Base-by-base conservation (phyloP, 2,329 filamentous ascomycete species). In the Rosellinia necatrix region DNA sequence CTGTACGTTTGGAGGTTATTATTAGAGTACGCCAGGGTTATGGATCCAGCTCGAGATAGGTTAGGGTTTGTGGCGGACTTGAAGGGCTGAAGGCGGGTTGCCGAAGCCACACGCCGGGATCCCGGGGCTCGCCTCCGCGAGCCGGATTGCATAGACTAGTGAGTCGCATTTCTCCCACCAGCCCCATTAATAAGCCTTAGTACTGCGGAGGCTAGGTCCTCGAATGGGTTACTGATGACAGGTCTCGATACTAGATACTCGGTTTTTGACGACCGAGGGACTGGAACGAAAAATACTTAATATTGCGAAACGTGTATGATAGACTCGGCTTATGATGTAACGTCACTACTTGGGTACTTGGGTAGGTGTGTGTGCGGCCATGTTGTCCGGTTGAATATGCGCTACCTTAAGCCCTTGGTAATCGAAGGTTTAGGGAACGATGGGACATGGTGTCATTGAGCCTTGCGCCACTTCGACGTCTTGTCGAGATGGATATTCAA, bases 1-100 rank as follows among this genome's bases (percentile, higher is more conserved):
- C 74, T 90, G 6, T 90, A 90, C 66, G 77, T 85, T 17, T 84
- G 83, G 72, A 75, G 86, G 35, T 62, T 90, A 57, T 70, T 86
- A 34, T 72, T 85, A 34, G 83, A 86, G 67, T 85, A 81, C 71
- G 81, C 78, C 21, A 70, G 81, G 29, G 72, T 84, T 3, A 50
- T 62, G 47, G 60, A 62, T 34, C 60, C 60, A 2, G 15, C 76
- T 72, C 49, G 78, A 79, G 69, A 78, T 6, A 70, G 62, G 15
- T 64, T 81, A 12, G 78, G 72, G 2, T 81, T 71, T 51, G 74
- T 81, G 6, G 74, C 64, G 3, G 79, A 81, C 55, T 58, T 81
- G 38, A 34, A 30, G 27, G 22, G 49, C 24, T 49, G 13, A 43
- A 15, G 5, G 41, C 42, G 19, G 15, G n/a, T 40, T n/a, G 5